Percentiles rank a stretch among this genome's conserved stretches.
Conservation (phyloP, 2,329 filamentous ascomycete genomes). For the Fonsecaea pedrosoi region DNA sequence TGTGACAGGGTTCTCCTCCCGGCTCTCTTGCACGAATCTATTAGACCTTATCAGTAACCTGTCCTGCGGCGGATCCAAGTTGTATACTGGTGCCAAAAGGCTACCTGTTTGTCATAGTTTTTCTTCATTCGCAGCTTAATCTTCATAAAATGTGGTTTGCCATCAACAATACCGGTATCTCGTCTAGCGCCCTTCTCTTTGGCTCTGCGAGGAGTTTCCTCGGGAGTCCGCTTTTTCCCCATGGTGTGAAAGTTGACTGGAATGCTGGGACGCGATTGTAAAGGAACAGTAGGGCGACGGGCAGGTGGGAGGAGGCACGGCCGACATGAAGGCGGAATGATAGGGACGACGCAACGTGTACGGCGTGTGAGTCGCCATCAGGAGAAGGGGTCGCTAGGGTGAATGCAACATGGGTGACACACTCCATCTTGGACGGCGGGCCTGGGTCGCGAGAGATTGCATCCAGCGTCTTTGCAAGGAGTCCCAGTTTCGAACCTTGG, state of each 20-base stretch:
- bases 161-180: not conserved
- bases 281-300: not conserved
- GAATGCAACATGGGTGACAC: constrained; percentile 8
- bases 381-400: constrained; percentile 4
- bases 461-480: constrained; percentile 12
- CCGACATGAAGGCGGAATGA: not conserved
- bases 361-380: constrained; percentile 3
- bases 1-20: too few species aligned
- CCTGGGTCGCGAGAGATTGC: constrained; percentile 2
- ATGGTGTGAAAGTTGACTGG: not conserved
- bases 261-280: not conserved
- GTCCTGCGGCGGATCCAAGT: too few species aligned
- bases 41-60: too few species aligned
- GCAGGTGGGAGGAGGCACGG: not conserved
- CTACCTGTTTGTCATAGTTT: too few species aligned
- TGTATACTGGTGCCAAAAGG: too few species aligned
- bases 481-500: constrained; percentile 17
- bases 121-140: not conserved
- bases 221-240: not conserved
- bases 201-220: not conserved
- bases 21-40: too few species aligned
- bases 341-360: constrained; percentile 13
- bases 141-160: not conserved
- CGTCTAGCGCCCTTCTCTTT: not conserved
- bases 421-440: constrained; percentile 12